Evolutionary conservation across 1,139 yeast genomes (phyloP), one percentile per base, ranked within the genome.

Genomic region (Suhomyces guaymorum): DNA sequence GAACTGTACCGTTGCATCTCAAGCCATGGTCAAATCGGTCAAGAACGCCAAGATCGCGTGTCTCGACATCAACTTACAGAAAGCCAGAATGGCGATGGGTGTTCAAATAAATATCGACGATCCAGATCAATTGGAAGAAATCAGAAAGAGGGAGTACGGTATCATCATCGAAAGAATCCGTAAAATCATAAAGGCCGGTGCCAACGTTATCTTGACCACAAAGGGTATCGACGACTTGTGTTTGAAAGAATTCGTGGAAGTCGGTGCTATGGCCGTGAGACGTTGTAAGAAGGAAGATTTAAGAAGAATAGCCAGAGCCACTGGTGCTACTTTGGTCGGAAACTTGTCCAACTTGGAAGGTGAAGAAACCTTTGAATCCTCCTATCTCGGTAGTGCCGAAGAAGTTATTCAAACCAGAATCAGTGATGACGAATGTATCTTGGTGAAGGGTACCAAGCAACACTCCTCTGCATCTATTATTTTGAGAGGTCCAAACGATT

Each of bases 221-320:
- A 92, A 94, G 68, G 99, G 98, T 49, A 94, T 94, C 52, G 99
- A 94, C 63, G 98, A 94, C 60, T 75, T 92, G 61, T 90, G 97
- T 60, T 73, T 94, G 54, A 94, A 94, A 66, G 92, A 87, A 59
- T 92, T 94, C 63, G 94, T 92, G 37, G 98, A 94, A 64, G 87
- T 90, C 28, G 90, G 92, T 29, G 94, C 92, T 33, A 89, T 94
- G 92, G 98, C 95, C 11, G 98, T 94, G 27, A 83, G 99, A 71
- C 81, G 99, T 53, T 90, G 97, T 73, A 88, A 89, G 65, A 90
- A 89, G 61, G 98, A 92, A 63, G 99, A 94, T 62, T 73, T 94
- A 53, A 80, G 96, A 61, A 80, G 98, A 70, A 92, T 94, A 52
- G 97, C 98, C 8, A 80, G 96, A 56, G 98, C 98, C 25, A 88